A percentile compares a stretch with the other conserved stretches of the same genome.
Evolutionary conservation across 2,329 filamentous ascomycete species (phyloP).

Genomic region (Sporothrix variecibatus): DNA sequence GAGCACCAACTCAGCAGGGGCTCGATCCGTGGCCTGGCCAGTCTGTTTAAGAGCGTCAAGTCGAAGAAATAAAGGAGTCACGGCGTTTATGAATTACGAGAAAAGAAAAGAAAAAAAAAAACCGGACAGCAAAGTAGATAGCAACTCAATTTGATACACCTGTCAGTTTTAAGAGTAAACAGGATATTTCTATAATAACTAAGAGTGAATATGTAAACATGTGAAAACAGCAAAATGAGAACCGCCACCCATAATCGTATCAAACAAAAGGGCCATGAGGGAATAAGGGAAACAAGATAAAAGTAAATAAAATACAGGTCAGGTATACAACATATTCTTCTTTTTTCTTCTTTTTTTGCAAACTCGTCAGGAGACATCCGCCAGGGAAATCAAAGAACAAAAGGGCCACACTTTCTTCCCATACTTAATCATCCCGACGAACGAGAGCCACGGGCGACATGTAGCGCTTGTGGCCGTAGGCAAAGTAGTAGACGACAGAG

Average conservation of each 20-base stretch:
- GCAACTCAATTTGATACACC: background rate
- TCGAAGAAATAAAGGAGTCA: background rate
- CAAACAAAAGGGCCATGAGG: background rate
- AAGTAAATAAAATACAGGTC: background rate
- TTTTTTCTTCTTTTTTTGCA: no score
- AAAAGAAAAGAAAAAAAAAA: background rate
- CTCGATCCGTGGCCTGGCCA: conserved; percentile 7
- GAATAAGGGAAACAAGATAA: background rate
- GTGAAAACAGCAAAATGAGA: background rate
- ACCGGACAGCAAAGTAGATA: background rate
- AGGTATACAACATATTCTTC: conserved; percentile 19
- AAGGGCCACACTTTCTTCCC: conserved; percentile 9
- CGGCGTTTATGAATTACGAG: background rate
- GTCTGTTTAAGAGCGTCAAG: background rate
- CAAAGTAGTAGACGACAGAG: conserved; percentile 44
- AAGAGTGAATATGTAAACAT: background rate
- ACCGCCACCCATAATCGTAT: conserved; percentile 8
- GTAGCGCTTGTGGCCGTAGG: conserved; percentile 34
- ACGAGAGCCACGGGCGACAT: conserved; percentile 33
- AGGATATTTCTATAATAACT: background rate
- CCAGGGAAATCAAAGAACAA: background rate
- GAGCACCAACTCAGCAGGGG: background rate
- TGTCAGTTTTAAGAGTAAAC: background rate
- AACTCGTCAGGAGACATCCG: background rate
- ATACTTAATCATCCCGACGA: conserved; percentile 25